A percentile compares a stretch with the other conserved stretches of the same genome.
Evolutionary conservation across 345 rosid genomes (phyloP).

Genomic region (Orychophragmus violaceus): DNA sequence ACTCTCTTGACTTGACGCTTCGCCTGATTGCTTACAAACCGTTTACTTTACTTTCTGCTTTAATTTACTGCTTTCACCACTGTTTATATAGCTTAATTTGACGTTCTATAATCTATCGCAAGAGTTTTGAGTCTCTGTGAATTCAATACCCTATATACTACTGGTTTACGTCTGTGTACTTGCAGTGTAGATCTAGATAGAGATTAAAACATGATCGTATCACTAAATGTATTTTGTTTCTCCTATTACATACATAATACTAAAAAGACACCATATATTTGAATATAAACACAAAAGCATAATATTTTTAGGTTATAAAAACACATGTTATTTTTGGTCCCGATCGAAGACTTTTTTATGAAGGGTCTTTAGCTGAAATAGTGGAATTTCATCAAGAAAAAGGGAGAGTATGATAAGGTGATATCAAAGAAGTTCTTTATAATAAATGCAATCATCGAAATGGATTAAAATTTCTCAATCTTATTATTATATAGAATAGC

Average conservation of each 20-base stretch:
- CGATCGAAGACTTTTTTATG: conserved; percentile 3
- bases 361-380: conserved; percentile 7
- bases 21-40: too few relatives aligned
- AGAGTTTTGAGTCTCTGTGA: too few relatives aligned
- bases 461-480: not conserved
- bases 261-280: not conserved
- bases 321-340: conserved; percentile 8
- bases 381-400: not conserved
- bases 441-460: conserved; percentile 29
- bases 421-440: conserved; percentile 28
- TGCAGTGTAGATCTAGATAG: too few relatives aligned
- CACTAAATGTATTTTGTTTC: not conserved
- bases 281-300: not conserved
- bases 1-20: too few relatives aligned
- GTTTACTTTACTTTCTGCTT: too few relatives aligned
- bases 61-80: too few relatives aligned
- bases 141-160: too few relatives aligned
- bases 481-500: too few relatives aligned
- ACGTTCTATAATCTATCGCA: too few relatives aligned
- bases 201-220: too few relatives aligned
- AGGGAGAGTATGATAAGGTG: conserved; percentile 19
- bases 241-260: not conserved
- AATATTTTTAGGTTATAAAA: not conserved
- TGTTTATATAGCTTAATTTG: too few relatives aligned
- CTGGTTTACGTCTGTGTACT: too few relatives aligned